These are phyloP conservation scores for Dentipellis sp. DNA, from an alignment of 768 basidiomycete species.

Conservation along the genomic window DNA sequence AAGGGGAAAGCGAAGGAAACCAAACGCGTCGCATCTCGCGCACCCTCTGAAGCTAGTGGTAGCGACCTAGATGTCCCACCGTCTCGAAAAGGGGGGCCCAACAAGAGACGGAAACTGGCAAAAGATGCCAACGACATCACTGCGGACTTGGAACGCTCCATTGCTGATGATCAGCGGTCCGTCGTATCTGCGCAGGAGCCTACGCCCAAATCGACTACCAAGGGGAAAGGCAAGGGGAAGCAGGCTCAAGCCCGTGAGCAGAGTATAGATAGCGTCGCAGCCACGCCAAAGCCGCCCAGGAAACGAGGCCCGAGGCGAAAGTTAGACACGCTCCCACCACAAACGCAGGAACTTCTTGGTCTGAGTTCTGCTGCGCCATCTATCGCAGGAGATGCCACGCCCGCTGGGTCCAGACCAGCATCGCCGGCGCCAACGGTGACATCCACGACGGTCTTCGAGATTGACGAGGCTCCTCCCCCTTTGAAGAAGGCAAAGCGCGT, in stretches of 20 bases:
- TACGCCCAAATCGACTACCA: constrained; percentile 23
- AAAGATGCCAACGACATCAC: constrained; percentile 22
- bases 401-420: constrained; percentile 56
- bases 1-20: constrained; percentile 38
- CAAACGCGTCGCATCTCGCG: constrained; percentile 41
- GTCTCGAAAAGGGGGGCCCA: constrained; percentile 29
- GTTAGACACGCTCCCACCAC: constrained; percentile 37
- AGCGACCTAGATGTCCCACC: constrained; percentile 45
- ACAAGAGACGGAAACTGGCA: constrained; percentile 59
- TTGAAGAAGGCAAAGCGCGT: constrained; percentile 71
- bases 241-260: constrained; percentile 34
- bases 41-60: constrained; percentile 43
- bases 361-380: constrained; percentile 45
- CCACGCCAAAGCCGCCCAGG: constrained; percentile 40
- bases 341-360: constrained; percentile 39
- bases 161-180: constrained; percentile 25
- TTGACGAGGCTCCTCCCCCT: constrained; percentile 61
- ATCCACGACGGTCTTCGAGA: constrained; percentile 58
- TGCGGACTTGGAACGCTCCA: constrained; percentile 25
- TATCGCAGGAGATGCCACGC: constrained; percentile 61
- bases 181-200: neutral
- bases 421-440: constrained; percentile 51
- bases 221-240: constrained; percentile 42
- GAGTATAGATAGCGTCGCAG: constrained; percentile 49
- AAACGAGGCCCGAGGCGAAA: constrained; percentile 57